Evolutionary conservation across 345 rosid genomes (phyloP).

Genomic region (Melaleuca quinquenervia): DNA sequence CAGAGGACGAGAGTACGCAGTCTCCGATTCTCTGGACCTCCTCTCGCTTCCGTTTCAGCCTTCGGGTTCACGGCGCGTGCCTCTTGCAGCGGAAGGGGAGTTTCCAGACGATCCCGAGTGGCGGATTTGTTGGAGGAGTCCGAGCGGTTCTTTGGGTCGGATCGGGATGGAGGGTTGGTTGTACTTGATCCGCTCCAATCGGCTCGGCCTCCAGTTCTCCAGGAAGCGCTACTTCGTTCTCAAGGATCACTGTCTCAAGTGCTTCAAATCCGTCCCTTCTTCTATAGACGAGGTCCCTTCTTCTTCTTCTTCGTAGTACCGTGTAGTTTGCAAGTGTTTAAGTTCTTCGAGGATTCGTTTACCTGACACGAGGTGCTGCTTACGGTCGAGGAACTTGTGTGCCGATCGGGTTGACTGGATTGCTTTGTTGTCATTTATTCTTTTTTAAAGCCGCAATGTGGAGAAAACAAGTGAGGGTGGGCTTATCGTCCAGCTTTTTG

Average conservation of each 20-base stretch:
- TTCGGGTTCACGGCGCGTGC: neutral
- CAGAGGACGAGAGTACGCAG: neutral
- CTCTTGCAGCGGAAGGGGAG: neutral
- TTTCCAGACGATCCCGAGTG: neutral
- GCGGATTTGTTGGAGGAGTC: neutral
- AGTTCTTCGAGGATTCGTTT: neutral
- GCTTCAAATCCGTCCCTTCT: constrained; percentile 62
- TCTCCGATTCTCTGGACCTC: neutral
- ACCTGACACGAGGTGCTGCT: neutral
- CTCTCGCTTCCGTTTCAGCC: too few relatives aligned
- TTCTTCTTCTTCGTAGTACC: neutral
- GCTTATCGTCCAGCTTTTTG: neutral
- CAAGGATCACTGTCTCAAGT: constrained; percentile 49
- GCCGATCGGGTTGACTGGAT: neutral
- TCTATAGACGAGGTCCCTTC: constrained; percentile 40
- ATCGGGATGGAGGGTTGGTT: constrained; percentile 80
- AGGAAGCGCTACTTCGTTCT: constrained; percentile 78
- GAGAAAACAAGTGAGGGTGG: neutral
- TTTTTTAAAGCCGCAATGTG: neutral
- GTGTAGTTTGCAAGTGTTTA: neutral
- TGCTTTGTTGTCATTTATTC: neutral
- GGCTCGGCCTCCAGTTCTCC: constrained; percentile 78
- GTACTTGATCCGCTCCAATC: constrained; percentile 60
- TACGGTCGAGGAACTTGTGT: neutral
- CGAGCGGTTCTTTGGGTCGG: neutral